Evolutionary conservation across 129 eudicot species (phyloP).

Genomic region (Flaveria linearis): DNA sequence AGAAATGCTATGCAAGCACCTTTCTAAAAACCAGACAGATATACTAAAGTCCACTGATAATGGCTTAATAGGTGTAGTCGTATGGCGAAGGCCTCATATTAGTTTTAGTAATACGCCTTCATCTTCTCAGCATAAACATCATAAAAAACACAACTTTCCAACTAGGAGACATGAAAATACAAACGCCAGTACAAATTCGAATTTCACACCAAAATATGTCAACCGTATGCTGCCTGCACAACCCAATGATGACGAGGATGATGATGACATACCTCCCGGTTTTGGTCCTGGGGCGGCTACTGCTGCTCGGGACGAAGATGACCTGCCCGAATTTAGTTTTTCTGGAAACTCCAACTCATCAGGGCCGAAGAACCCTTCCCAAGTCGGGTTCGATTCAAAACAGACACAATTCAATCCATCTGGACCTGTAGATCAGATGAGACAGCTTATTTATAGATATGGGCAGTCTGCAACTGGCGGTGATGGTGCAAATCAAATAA

Average conservation of each 20-base stretch:
- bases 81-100: slow-evolving; percentile 78
- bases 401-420: slow-evolving; percentile 10
- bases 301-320: slow-evolving; percentile 59
- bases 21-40: slow-evolving; percentile 49
- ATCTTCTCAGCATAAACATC: slow-evolving; percentile 44
- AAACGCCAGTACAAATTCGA: slow-evolving; percentile 37
- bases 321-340: slow-evolving; percentile 80
- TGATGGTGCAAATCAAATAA: slow-evolving; percentile 15
- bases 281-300: slow-evolving; percentile 66
- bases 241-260: slow-evolving; percentile 37
- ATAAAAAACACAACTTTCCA: slow-evolving; percentile 36
- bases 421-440: slow-evolving; percentile 60
- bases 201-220: slow-evolving; percentile 28
- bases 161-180: slow-evolving; percentile 44
- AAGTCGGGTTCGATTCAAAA: slow-evolving; percentile 24
- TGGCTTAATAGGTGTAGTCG: slow-evolving; percentile 81
- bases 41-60: slow-evolving; percentile 48
- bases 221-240: not conserved
- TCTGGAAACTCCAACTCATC: slow-evolving; percentile 40
- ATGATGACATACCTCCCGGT: slow-evolving; percentile 83
- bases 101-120: slow-evolving; percentile 47
- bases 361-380: slow-evolving; percentile 18
- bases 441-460: slow-evolving; percentile 67
- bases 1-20: slow-evolving; percentile 57
- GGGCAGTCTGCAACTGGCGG: slow-evolving; percentile 47